Conservation (phyloP, 1,139 yeast species). For the Suhomyces maxii region DNA sequence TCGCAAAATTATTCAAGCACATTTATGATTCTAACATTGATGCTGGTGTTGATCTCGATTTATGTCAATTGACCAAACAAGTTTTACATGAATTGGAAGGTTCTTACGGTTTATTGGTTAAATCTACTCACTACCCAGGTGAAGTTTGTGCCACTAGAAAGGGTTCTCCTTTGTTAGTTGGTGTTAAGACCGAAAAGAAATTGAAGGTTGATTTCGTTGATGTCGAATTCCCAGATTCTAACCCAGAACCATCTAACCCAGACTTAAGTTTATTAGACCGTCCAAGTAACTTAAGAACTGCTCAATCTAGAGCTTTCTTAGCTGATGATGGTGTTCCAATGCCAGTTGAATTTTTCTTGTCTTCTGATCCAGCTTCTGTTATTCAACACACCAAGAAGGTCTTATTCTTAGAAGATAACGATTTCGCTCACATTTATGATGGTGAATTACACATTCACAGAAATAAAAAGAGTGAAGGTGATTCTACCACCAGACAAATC, state of each 20-base stretch:
- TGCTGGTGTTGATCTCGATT: constrained; percentile 69
- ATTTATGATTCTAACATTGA: constrained; percentile 77
- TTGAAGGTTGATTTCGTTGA: constrained; percentile 98
- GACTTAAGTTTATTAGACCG: constrained; percentile 40
- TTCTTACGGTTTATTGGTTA: constrained; percentile 93
- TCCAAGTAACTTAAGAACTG: constrained; percentile 68
- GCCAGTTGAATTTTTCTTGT: constrained; percentile 94
- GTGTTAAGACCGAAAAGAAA: constrained; percentile 93
- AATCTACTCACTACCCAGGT: constrained; percentile 89
- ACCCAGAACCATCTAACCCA: constrained; percentile 12
- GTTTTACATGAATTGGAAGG: constrained; percentile 95
- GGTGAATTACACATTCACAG: constrained; percentile 99
- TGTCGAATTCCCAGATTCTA: constrained; percentile 82
- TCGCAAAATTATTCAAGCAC: constrained; percentile 92
- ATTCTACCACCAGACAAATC: constrained; percentile 89
- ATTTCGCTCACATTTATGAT: constrained; percentile 95
- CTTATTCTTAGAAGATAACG: constrained; percentile 94
- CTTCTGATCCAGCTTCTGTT: constrained; percentile 98
- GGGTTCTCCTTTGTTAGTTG: constrained; percentile 96
- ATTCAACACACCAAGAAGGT: constrained; percentile 97
- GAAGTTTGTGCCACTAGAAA: constrained; percentile 97
- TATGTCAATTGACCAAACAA: constrained; percentile 88
- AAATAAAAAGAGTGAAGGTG: constrained; percentile 88
- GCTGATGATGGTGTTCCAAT: constrained; percentile 89
- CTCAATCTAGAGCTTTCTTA: constrained; percentile 90